Percentiles rank a stretch among this genome's conserved stretches.
phyloP scores from a whole-genome alignment of 345 rosid species.

The Trapa incisa region DNA sequence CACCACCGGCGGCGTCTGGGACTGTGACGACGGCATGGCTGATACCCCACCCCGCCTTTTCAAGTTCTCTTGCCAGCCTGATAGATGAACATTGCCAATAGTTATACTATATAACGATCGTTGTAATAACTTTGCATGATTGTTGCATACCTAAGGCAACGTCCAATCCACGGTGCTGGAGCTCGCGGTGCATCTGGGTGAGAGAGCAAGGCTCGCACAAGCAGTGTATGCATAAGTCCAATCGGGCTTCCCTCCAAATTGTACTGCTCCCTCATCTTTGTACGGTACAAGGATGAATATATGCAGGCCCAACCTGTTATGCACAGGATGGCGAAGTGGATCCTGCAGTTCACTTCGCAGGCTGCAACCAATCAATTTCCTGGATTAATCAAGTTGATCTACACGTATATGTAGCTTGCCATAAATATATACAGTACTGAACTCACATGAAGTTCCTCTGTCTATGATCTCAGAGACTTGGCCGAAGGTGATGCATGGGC shows the following conservation, averaged over 20 bases:
- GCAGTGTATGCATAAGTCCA: slow-evolving; percentile 24
- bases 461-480: slow-evolving; percentile 46
- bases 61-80: no score
- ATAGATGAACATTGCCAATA: no score
- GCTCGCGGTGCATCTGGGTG: slow-evolving; percentile 34
- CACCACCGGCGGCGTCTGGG: no score
- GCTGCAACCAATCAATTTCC: slow-evolving; percentile 9
- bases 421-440: no score
- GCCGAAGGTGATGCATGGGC: slow-evolving; percentile 38
- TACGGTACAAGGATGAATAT: slow-evolving; percentile 16
- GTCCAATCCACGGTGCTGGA: slow-evolving; percentile 23
- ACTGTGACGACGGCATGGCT: no score
- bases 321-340: slow-evolving; percentile 15
- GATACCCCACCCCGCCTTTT: no score
- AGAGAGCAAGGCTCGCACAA: slow-evolving; percentile 28
- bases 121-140: no score
- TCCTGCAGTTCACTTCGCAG: slow-evolving; percentile 14
- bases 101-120: no score
- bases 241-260: slow-evolving; percentile 12
- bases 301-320: slow-evolving; percentile 17
- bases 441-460: slow-evolving; percentile 38
- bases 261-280: slow-evolving; percentile 27
- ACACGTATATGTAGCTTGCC: no score
- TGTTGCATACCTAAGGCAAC: slow-evolving; percentile 16
- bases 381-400: no score